phyloP scores from a whole-genome alignment of 441 rosid genomes.

The Eruca vesicaria region DNA sequence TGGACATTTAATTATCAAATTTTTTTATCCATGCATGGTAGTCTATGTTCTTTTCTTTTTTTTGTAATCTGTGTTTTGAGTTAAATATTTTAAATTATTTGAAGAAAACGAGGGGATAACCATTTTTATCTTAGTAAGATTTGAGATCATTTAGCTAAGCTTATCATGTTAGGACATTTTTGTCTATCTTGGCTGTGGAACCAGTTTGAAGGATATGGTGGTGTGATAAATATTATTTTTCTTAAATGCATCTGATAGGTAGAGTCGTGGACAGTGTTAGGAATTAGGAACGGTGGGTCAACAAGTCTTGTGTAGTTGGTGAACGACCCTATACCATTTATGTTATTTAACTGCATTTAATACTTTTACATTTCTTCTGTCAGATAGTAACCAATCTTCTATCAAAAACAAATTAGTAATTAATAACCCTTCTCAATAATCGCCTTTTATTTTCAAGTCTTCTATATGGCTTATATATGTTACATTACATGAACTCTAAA shows the following conservation, averaged over 20 bases:
- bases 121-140: not conserved
- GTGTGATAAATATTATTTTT: not conserved
- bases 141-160: not conserved
- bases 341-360: not conserved
- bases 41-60: not conserved
- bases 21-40: not conserved
- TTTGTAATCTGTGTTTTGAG: not conserved
- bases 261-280: not conserved
- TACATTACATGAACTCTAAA: not conserved
- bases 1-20: not conserved
- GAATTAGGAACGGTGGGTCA: constrained; percentile 27
- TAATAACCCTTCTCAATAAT: not conserved
- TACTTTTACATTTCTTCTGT: not conserved
- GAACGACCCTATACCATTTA: constrained; percentile 9
- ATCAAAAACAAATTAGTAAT: not conserved
- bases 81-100: no score
- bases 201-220: not conserved
- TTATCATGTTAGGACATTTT: constrained; percentile 10
- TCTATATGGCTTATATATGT: not conserved
- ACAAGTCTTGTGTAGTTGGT: constrained; percentile 30
- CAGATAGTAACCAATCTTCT: not conserved
- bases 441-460: not conserved
- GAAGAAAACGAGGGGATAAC: not conserved
- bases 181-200: constrained; percentile 3
- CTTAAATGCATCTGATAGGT: constrained; percentile 20